Base-by-base conservation (phyloP, 2,329 filamentous ascomycete genomes). In the Cryphonectria japonica region DNA sequence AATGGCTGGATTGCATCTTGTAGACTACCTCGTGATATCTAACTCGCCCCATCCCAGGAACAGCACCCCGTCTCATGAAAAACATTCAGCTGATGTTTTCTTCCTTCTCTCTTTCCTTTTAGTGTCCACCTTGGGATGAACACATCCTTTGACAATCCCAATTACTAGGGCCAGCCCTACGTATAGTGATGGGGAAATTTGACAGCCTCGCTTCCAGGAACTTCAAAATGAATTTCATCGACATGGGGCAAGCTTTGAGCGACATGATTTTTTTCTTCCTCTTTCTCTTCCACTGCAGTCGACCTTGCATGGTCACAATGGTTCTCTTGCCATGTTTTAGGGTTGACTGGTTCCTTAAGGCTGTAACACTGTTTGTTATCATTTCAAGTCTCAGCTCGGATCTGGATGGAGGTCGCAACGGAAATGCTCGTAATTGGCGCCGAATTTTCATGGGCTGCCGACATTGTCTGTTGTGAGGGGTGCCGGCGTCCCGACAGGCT, bases 101-200 rank as follows among this genome's bases (percentile, higher is more conserved):
- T 52, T 32, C 32, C 2, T 16, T 32, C n/a, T 16, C 14, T 32
- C 29, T 57, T 22, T n/a, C 3, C n/a, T 26, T n/a, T 13, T 7
- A 29, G 52, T 11, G 52, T 13, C 52, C 52, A 14, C 52, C 32
- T 61, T 61, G 57, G 34, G 59, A 61, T 39, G 59, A 61, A 61
- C 59, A 61, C 59, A 37, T 39, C 34, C 59, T n/a, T 34, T 34
- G 34, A 39, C 59, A 61, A 59, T 34, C 54, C 29, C 29, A 59
- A 59, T 59, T 59, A 59, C 4, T 19, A 19, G 26, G 26, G 22
- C 22, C 29, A 32, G 29, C 29, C 54, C 29, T 32, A 9, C 32
- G 39, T 39, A n/a, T 14, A 34, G 22, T 39, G 32, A 61, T 34
- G 32, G 59, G 59, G 32, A 39, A 9, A 37, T 39, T 61, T n/a